phyloP scores from a whole-genome alignment of 2,329 filamentous ascomycete species.

The Cytospora piceicola region DNA sequence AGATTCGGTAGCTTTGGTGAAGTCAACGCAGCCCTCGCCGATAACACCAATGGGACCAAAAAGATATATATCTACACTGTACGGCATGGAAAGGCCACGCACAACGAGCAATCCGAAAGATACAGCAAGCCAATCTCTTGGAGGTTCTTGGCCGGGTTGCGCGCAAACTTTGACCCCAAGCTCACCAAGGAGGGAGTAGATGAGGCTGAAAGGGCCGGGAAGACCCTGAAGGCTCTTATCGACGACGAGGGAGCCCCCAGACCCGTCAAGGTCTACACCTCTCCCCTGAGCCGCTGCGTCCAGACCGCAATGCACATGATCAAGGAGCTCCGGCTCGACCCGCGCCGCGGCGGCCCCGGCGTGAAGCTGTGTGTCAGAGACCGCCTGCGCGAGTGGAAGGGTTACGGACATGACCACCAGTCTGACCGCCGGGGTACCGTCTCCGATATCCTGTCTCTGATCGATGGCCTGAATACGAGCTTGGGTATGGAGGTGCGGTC shows the following conservation, averaged over 20 bases:
- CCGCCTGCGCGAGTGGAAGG: conserved; percentile 29
- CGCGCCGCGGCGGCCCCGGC: not conserved
- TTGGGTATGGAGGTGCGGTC: not conserved
- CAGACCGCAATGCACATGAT: conserved; percentile 23
- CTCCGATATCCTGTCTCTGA: not conserved
- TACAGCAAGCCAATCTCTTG: conserved; percentile 23
- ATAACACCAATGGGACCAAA: not conserved
- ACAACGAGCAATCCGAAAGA: conserved; percentile 16
- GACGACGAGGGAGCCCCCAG: not conserved
- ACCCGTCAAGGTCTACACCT: conserved; percentile 16
- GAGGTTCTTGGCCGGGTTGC: conserved; percentile 19
- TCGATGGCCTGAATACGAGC: not conserved
- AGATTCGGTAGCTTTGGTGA: not conserved
- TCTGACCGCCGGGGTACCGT: conserved; percentile 15
- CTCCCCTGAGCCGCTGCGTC: conserved; percentile 26
- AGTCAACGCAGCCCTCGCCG: not conserved
- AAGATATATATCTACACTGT: conserved; percentile 23
- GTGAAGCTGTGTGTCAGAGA: conserved; percentile 22
- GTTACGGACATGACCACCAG: conserved; percentile 24
- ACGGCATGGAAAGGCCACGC: conserved; percentile 23
- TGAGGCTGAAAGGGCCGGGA: conserved; percentile 3
- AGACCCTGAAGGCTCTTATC: conserved; percentile 1
- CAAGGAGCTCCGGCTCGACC: not conserved
- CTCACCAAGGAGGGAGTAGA: conserved; percentile 2
- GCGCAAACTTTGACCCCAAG: conserved; percentile 17